Conservation (phyloP, 495 filamentous ascomycete species). For the Aspergillus coremiiformis region DNA sequence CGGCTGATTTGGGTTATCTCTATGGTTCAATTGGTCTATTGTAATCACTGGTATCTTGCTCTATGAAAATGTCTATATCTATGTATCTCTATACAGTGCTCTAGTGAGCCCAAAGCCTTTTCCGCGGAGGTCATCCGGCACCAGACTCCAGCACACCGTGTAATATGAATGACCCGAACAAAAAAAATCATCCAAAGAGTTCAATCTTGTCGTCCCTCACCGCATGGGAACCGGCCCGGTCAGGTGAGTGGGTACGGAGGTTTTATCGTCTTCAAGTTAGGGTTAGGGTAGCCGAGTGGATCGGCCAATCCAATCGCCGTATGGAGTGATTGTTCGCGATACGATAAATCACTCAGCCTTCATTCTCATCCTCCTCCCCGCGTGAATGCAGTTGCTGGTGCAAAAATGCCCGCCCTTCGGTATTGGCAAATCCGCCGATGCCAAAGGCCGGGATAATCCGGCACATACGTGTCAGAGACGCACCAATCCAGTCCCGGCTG, state of each 20-base stretch:
- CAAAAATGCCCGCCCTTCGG: conserved; percentile 37
- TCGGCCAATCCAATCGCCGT: not conserved
- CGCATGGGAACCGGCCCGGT: not conserved
- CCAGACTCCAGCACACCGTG: not conserved
- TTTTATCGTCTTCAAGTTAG: not conserved
- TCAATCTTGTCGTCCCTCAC: not conserved
- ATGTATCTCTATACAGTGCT: too few species aligned
- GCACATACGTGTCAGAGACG: conserved; percentile 65
- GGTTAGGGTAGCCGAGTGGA: not conserved
- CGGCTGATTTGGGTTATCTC: too few species aligned
- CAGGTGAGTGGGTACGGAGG: not conserved
- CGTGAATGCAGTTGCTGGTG: conserved; percentile 18
- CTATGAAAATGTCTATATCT: too few species aligned
- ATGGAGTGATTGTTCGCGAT: not conserved
- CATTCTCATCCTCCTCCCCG: conserved; percentile 1
- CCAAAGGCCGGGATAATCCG: conserved; percentile 89
- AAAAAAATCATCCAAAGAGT: too few species aligned
- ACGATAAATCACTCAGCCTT: not conserved
- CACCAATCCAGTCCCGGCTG: conserved; percentile 65
- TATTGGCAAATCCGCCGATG: conserved; percentile 78
- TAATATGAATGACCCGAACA: not conserved
- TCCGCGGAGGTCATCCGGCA: too few species aligned
- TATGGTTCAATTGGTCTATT: too few species aligned
- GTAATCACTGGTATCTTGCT: too few species aligned
- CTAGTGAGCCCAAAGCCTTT: too few species aligned